These are phyloP conservation scores for Lactarius trivialis DNA, from an alignment of 768 basidiomycete species.

Conservation along the genomic window DNA sequence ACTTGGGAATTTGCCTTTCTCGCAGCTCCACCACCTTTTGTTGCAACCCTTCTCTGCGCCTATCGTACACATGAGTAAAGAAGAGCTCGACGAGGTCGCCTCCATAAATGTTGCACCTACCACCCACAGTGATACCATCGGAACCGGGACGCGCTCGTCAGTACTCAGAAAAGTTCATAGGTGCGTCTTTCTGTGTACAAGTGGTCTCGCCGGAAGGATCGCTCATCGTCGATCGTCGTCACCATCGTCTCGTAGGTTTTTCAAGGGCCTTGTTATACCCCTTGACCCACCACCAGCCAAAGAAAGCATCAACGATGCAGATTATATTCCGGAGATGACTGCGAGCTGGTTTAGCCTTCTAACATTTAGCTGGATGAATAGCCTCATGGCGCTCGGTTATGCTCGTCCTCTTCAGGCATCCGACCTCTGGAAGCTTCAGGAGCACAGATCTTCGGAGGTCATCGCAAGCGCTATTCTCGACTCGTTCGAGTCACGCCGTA, in stretches of 20 bases:
- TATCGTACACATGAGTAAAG: not conserved
- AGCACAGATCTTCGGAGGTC: conserved; percentile 47
- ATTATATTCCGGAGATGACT: conserved; percentile 56
- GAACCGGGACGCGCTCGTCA: not conserved
- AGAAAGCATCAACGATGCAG: conserved; percentile 52
- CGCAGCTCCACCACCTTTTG: too few species aligned
- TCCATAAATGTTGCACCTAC: not conserved
- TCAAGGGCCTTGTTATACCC: conserved; percentile 19
- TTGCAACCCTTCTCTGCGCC: not conserved
- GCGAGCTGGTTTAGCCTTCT: conserved; percentile 54
- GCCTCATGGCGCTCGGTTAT: conserved; percentile 68
- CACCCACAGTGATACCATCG: not conserved
- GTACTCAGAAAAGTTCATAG: not conserved
- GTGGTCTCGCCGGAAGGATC: not conserved
- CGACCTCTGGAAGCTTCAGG: conserved; percentile 75
- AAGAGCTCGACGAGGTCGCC: not conserved
- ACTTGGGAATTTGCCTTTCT: not conserved
- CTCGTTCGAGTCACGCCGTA: conserved; percentile 55
- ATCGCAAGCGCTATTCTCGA: conserved; percentile 58
- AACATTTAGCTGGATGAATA: conserved; percentile 72
- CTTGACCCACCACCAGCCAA: conserved; percentile 37
- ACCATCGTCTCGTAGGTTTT: conserved; percentile 1
- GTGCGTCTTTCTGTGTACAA: conserved; percentile 2
- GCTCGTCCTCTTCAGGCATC: conserved; percentile 71
- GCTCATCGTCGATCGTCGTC: not conserved